Percentiles rank a stretch among this genome's conserved stretches.
These are phyloP conservation scores for Geotrichum phurueaensis DNA, from an alignment of 1,139 yeast species.

Conservation along the genomic window DNA sequence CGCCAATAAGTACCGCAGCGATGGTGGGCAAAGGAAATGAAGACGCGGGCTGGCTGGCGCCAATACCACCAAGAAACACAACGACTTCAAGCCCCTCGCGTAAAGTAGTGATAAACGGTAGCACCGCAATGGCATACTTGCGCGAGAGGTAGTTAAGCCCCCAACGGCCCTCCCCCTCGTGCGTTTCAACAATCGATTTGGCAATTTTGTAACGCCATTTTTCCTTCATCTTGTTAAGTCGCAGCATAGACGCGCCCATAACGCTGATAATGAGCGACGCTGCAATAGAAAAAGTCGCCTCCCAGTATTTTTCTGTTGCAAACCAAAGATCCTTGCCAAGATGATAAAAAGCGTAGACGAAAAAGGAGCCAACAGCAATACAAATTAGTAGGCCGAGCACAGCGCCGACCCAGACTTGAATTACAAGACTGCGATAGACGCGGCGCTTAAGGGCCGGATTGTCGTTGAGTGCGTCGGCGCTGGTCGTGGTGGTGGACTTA, in stretches of 20 bases:
- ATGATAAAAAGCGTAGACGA: conserved; percentile 68
- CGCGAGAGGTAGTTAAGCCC: background rate
- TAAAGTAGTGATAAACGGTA: conserved; percentile 77
- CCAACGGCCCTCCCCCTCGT: conserved; percentile 20
- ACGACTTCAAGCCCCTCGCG: conserved; percentile 93
- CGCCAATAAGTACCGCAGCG: conserved; percentile 70
- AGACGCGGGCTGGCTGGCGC: conserved; percentile 43
- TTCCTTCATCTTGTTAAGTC: conserved; percentile 79
- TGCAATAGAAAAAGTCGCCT: conserved; percentile 75
- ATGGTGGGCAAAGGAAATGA: conserved; percentile 80
- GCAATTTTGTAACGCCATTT: conserved; percentile 79
- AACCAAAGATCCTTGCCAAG: conserved; percentile 80
- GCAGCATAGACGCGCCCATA: conserved; percentile 82
- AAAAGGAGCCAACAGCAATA: conserved; percentile 64
- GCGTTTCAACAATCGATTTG: conserved; percentile 43
- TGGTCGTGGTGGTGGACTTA: conserved; percentile 23
- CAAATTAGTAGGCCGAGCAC: conserved; percentile 66
- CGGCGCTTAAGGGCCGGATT: background rate
- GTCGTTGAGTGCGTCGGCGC: background rate
- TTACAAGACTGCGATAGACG: conserved; percentile 36
- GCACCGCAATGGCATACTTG: conserved; percentile 68
- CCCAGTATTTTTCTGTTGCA: conserved; percentile 83
- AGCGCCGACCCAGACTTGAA: conserved; percentile 86
- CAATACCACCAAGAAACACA: conserved; percentile 86
- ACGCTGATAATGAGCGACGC: conserved; percentile 76